Percentiles rank a stretch among this genome's conserved stretches.
phyloP scores from a whole-genome alignment of 176 grass and related monocot species.

The Guadua angustifolia region DNA sequence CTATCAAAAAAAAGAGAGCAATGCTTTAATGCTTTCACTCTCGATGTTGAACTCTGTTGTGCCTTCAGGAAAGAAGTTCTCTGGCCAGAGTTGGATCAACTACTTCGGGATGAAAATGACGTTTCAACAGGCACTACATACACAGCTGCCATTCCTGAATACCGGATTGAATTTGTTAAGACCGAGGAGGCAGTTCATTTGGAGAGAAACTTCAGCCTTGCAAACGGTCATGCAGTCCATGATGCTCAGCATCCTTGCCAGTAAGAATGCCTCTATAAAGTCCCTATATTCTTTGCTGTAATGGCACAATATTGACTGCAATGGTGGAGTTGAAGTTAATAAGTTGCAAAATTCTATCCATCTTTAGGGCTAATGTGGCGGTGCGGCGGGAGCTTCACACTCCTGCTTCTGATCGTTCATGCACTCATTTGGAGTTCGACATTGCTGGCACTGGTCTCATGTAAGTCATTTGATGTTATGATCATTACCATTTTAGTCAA shows the following conservation, averaged over 20 bases:
- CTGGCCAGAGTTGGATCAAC: constrained; percentile 81
- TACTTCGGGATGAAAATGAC: constrained; percentile 79
- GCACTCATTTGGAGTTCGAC: constrained; percentile 94
- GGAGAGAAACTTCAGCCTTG: constrained; percentile 78
- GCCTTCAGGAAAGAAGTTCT: constrained; percentile 76
- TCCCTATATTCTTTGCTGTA: neutral
- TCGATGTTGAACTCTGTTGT: constrained; percentile 31
- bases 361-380: constrained; percentile 71
- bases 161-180: constrained; percentile 71
- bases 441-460: constrained; percentile 73
- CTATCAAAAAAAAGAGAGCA: too few species aligned
- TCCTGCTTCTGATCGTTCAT: constrained; percentile 84
- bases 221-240: constrained; percentile 82
- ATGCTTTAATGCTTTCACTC: too few species aligned
- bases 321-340: constrained; percentile 1
- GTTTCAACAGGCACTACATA: constrained; percentile 62
- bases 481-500: neutral
- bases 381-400: constrained; percentile 84
- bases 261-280: constrained; percentile 44
- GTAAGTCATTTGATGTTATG: constrained; percentile 55
- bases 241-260: constrained; percentile 90
- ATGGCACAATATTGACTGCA: neutral
- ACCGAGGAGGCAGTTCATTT: constrained; percentile 57
- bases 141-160: constrained; percentile 92
- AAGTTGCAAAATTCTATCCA: constrained; percentile 12